Conservation (phyloP, 164 flowering plant species). For the Chloranthus sessilifolius region DNA sequence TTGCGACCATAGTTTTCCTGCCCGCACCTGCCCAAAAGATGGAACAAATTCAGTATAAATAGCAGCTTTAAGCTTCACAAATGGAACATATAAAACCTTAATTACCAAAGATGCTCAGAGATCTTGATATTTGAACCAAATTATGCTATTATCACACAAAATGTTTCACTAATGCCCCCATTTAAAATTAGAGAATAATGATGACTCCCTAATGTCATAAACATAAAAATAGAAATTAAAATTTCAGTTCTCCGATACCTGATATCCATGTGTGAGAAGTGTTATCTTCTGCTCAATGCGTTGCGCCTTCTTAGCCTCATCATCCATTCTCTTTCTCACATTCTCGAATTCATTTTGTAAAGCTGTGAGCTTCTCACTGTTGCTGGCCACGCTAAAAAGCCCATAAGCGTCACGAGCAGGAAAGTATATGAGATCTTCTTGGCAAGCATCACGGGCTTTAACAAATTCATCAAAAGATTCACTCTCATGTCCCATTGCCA, state of each 20-base stretch:
- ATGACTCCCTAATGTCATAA: no score
- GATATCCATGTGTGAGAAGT: slow-evolving; percentile 76
- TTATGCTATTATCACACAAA: no score
- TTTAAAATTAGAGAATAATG: no score
- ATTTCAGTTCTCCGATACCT: no score
- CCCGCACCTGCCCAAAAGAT: slow-evolving; percentile 46
- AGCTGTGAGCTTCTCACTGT: slow-evolving; percentile 74
- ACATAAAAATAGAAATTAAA: no score
- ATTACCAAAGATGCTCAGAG: no score
- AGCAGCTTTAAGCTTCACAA: neutral
- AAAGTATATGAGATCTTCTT: slow-evolving; percentile 87
- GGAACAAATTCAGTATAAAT: slow-evolving; percentile 6
- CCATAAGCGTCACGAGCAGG: slow-evolving; percentile 85
- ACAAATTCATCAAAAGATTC: slow-evolving; percentile 79
- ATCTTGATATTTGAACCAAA: no score
- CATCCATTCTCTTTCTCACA: slow-evolving; percentile 78
- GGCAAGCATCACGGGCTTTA: slow-evolving; percentile 82
- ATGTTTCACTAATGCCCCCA: no score
- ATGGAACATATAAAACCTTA: no score
- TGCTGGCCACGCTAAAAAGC: slow-evolving; percentile 90
- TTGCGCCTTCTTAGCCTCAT: slow-evolving; percentile 76
- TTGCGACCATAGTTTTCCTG: slow-evolving; percentile 63
- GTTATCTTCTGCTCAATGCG: slow-evolving; percentile 77
- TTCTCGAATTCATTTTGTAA: slow-evolving; percentile 78
- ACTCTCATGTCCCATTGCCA: slow-evolving; percentile 89